Evolutionary conservation across 1,139 yeast genomes (phyloP).

Genomic region (Saccharomyces uvarum): DNA sequence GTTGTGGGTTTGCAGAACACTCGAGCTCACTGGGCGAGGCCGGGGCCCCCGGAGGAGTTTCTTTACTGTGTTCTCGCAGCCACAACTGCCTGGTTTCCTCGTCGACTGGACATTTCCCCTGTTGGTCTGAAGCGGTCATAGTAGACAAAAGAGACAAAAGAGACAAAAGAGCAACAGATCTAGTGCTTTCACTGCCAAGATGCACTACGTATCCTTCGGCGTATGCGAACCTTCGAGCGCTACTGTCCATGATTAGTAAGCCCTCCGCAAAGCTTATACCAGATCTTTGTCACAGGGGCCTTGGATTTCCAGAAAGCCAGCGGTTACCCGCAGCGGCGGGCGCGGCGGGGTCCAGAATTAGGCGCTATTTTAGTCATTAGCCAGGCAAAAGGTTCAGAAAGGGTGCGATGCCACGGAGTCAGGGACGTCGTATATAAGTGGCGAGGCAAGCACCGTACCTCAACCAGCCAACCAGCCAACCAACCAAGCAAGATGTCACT

Average conservation of each 20-base stretch:
- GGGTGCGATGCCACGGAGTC: background rate
- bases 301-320: background rate
- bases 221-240: background rate
- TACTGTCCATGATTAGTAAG: background rate
- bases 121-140: slow-evolving; percentile 10
- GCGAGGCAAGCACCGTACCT: slow-evolving; percentile 3
- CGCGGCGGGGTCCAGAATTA: background rate
- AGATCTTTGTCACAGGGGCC: background rate
- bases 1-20: slow-evolving; percentile 12
- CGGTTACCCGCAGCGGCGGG: background rate
- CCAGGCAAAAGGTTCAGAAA: background rate
- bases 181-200: background rate
- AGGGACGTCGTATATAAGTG: slow-evolving; percentile 10
- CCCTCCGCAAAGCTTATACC: background rate
- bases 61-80: slow-evolving; percentile 29
- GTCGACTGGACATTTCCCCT: slow-evolving; percentile 58
- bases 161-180: background rate
- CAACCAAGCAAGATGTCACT: slow-evolving; percentile 33
- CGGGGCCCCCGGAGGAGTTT: slow-evolving; percentile 1
- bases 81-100: slow-evolving; percentile 50
- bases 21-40: slow-evolving; percentile 18
- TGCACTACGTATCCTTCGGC: background rate
- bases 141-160: background rate
- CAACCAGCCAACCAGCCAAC: slow-evolving; percentile 1
- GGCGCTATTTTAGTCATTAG: background rate